These are phyloP conservation scores for Russula abietina DNA, from an alignment of 768 basidiomycete genomes.

Conservation along the genomic window DNA sequence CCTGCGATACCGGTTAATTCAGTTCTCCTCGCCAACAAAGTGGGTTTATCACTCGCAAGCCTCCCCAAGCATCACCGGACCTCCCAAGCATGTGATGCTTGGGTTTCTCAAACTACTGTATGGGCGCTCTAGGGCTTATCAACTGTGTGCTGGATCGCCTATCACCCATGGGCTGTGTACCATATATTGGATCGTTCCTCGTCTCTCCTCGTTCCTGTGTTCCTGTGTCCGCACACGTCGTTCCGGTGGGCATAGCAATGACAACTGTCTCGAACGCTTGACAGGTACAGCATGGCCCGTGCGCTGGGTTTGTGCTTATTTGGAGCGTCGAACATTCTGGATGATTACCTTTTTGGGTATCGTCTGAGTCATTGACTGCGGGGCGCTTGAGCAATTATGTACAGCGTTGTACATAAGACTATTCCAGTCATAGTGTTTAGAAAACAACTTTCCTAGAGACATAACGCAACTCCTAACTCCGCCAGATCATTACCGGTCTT, in stretches of 20 bases:
- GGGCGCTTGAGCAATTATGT: no score
- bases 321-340: conserved; percentile 11
- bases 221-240: neutral
- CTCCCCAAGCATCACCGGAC: no score
- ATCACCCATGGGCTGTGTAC: neutral
- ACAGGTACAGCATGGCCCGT: neutral
- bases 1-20: neutral
- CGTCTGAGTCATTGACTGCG: neutral
- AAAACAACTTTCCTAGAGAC: conserved; percentile 19
- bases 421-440: neutral
- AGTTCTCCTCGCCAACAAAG: neutral
- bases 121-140: neutral
- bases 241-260: neutral
- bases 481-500: conserved; percentile 50
- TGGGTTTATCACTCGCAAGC: no score
- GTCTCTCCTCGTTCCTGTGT: neutral
- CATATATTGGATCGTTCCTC: neutral
- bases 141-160: neutral
- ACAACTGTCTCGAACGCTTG: neutral
- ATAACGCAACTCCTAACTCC: conserved; percentile 39
- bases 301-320: neutral
- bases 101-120: neutral
- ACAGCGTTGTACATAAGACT: no score
- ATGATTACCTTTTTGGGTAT: conserved; percentile 3
- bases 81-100: no score